Evolutionary conservation across 768 basidiomycete species (phyloP).

Genomic region (Neoboletus brunneissimus): DNA sequence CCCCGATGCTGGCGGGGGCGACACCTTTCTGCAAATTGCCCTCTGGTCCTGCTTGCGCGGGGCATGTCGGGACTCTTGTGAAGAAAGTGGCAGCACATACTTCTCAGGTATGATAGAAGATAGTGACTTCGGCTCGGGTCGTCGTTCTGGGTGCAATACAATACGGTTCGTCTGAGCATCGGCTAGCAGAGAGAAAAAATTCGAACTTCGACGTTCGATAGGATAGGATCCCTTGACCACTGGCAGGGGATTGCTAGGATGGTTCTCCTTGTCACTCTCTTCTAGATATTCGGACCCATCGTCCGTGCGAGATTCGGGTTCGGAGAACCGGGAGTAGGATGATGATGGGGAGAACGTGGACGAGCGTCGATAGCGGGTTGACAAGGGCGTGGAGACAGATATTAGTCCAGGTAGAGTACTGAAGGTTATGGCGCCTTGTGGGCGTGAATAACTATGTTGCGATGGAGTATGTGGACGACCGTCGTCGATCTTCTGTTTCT

Average conservation of each 20-base stretch:
- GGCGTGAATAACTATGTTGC: background rate
- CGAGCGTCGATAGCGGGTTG: background rate
- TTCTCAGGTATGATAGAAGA: slow-evolving; percentile 18
- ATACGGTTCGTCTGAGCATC: slow-evolving; percentile 39
- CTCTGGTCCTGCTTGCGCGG: slow-evolving; percentile 10
- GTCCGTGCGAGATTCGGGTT: slow-evolving; percentile 14
- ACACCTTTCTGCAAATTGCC: background rate
- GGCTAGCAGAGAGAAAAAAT: slow-evolving; percentile 40
- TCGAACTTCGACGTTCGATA: slow-evolving; percentile 24
- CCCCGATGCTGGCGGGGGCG: background rate
- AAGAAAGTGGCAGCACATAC: slow-evolving; percentile 4
- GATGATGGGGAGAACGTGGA: slow-evolving; percentile 10
- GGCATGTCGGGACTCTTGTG: slow-evolving; percentile 3
- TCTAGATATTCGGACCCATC: slow-evolving; percentile 23
- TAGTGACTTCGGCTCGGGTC: background rate
- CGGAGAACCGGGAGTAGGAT: slow-evolving; percentile 8
- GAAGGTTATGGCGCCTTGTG: background rate
- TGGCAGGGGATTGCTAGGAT: slow-evolving; percentile 5
- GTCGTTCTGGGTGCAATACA: slow-evolving; percentile 30
- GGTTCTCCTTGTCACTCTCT: slow-evolving; percentile 24
- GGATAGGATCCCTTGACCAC: slow-evolving; percentile 6
- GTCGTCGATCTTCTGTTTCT: slow-evolving; percentile 19
- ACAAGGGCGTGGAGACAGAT: background rate
- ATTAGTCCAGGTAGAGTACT: background rate
- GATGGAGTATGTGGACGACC: background rate